These are phyloP conservation scores for Diospyros lotus DNA, from an alignment of 148 eudicot species.

Conservation along the genomic window DNA sequence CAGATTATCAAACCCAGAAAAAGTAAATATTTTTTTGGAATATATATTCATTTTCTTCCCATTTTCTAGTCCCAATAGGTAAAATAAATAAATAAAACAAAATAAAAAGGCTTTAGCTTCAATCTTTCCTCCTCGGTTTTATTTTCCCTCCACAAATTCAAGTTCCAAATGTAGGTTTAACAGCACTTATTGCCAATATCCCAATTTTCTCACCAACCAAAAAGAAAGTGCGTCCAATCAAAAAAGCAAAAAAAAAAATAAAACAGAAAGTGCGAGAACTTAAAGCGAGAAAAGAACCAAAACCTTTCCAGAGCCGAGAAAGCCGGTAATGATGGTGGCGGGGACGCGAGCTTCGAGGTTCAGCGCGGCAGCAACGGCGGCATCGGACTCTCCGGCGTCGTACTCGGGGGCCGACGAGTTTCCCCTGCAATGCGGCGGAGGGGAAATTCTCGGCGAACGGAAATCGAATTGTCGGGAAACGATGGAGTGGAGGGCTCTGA, in stretches of 20 bases:
- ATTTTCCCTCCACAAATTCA: too few relatives aligned
- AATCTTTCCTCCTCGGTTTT: too few relatives aligned
- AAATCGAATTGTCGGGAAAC: slow-evolving; percentile 5
- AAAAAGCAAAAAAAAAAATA: not conserved
- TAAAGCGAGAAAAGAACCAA: not conserved
- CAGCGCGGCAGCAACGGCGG: slow-evolving; percentile 31
- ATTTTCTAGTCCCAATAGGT: too few relatives aligned
- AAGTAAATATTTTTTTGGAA: too few relatives aligned
- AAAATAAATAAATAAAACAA: too few relatives aligned
- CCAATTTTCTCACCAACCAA: not conserved
- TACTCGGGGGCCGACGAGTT: slow-evolving; percentile 32
- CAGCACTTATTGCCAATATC: not conserved
- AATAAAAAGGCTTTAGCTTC: too few relatives aligned
- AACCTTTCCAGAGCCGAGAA: slow-evolving; percentile 98
- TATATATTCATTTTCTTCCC: too few relatives aligned
- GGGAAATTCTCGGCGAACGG: not conserved
- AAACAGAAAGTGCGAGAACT: too few relatives aligned
- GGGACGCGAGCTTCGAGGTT: slow-evolving; percentile 68
- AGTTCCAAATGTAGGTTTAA: too few relatives aligned
- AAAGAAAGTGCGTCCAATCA: not conserved
- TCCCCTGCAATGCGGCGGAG: slow-evolving; percentile 22
- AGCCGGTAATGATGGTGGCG: slow-evolving; percentile 86
- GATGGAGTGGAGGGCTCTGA: slow-evolving; percentile 17
- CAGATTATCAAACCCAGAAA: too few relatives aligned
- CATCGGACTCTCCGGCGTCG: slow-evolving; percentile 23